Percentiles rank a stretch among this genome's conserved stretches.
Evolutionary conservation across 495 filamentous ascomycete genomes (phyloP).

Genomic region (Aspergillus saccharolyticus): DNA sequence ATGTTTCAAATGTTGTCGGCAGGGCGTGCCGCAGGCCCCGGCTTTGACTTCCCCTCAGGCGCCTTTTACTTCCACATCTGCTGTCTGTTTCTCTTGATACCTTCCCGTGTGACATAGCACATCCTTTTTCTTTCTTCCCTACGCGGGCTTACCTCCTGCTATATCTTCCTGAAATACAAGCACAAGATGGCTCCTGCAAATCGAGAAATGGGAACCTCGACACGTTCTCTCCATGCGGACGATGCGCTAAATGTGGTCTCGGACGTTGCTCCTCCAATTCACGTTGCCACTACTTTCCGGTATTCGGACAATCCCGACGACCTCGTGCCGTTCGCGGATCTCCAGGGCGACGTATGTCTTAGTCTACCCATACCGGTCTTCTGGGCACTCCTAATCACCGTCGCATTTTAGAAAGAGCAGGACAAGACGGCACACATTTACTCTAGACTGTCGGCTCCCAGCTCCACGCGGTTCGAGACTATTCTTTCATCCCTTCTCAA

Average conservation of each 20-base stretch:
- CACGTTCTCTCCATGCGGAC: slow-evolving; percentile 81
- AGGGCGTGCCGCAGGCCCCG: not conserved
- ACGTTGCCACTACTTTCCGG: slow-evolving; percentile 83
- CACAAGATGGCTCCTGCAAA: slow-evolving; percentile 28
- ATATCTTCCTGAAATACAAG: not conserved
- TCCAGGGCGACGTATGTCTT: slow-evolving; percentile 24
- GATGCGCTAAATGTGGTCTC: slow-evolving; percentile 64
- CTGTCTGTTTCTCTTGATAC: slow-evolving; percentile 5
- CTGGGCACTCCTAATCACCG: not conserved
- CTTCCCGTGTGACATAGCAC: not conserved
- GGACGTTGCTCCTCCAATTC: slow-evolving; percentile 80
- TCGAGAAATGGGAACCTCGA: slow-evolving; percentile 41
- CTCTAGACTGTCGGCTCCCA: slow-evolving; percentile 70
- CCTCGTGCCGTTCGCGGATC: slow-evolving; percentile 45
- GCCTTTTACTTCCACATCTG: slow-evolving; percentile 1
- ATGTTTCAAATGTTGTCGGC: not conserved
- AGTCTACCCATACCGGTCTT: not conserved
- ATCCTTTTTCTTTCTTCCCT: too few relatives aligned
- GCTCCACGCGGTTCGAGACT: slow-evolving; percentile 75
- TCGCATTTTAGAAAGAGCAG: slow-evolving; percentile 16
- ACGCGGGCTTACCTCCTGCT: slow-evolving; percentile 14
- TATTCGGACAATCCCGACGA: slow-evolving; percentile 65
- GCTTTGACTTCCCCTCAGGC: not conserved
- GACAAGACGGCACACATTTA: slow-evolving; percentile 54
- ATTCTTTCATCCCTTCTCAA: slow-evolving; percentile 68